Percentiles rank a stretch among this genome's conserved stretches.
Conservation (phyloP, 2,329 filamentous ascomycete species). For the Fusarium sp. region DNA sequence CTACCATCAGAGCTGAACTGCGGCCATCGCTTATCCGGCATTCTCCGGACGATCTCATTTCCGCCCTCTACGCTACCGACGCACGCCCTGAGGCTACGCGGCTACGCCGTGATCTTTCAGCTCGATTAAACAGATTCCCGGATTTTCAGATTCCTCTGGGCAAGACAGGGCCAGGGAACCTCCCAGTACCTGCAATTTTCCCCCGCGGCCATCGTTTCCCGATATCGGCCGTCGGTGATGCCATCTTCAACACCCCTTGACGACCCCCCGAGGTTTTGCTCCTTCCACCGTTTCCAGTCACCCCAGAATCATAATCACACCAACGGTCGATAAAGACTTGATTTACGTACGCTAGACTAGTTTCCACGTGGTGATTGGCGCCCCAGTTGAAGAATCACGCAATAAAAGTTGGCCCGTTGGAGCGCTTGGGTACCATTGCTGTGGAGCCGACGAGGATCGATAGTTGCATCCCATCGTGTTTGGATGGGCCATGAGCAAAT, state of each 20-base stretch:
- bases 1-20: not conserved
- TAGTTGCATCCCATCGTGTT: not conserved
- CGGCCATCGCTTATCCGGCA: not conserved
- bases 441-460: not conserved
- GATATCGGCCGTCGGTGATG: not conserved
- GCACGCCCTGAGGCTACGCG: not conserved
- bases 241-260: not conserved
- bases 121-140: not conserved
- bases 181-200: not conserved
- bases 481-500: not conserved
- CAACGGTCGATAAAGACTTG: not conserved
- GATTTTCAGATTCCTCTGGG: not conserved
- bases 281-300: not conserved
- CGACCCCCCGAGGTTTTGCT: not conserved
- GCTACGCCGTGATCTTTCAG: not conserved
- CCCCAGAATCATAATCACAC: not conserved
- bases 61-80: not conserved
- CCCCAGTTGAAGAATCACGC: not conserved
- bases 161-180: not conserved
- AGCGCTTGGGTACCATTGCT: not conserved
- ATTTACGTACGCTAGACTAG: not conserved
- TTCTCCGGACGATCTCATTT: not conserved
- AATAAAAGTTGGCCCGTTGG: not conserved
- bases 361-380: slow-evolving; percentile 1
- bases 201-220: not conserved